These are phyloP conservation scores for Rehmannia glutinosa DNA, from an alignment of 257 asterid species.

Conservation along the genomic window DNA sequence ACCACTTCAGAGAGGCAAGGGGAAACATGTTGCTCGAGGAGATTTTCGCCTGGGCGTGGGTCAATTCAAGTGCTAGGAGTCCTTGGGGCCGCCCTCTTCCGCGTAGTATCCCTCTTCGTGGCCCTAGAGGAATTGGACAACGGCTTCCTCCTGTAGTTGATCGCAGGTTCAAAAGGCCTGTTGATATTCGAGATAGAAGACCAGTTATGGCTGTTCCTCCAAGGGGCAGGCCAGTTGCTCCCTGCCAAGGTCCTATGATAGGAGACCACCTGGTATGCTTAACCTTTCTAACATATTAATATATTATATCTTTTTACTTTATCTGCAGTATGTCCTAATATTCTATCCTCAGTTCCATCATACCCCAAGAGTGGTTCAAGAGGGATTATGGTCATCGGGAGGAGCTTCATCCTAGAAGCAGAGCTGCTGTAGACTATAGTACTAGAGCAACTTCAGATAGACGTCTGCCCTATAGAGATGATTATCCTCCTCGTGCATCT, in stretches of 20 bases:
- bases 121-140: conserved; percentile 48
- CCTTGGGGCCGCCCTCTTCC: conserved; percentile 70
- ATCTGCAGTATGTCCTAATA: conserved; percentile 5
- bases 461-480: conserved; percentile 69
- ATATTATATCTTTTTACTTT: not conserved
- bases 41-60: conserved; percentile 54
- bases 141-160: conserved; percentile 58
- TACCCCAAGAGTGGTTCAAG: conserved; percentile 66
- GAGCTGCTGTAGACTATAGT: conserved; percentile 59
- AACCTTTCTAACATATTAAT: not conserved
- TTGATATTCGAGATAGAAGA: conserved; percentile 62
- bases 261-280: conserved; percentile 84
- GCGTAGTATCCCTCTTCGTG: conserved; percentile 51
- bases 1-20: conserved; percentile 96
- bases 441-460: conserved; percentile 66
- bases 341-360: conserved; percentile 47
- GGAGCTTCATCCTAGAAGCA: conserved; percentile 74
- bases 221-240: conserved; percentile 68
- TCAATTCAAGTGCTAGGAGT: conserved; percentile 50
- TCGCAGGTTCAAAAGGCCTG: conserved; percentile 69
- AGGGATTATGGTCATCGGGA: conserved; percentile 81
- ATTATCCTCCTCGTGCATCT: conserved; percentile 72
- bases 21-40: conserved; percentile 70
- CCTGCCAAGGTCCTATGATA: conserved; percentile 80
- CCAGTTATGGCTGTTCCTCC: conserved; percentile 64